Evolutionary conservation across 768 basidiomycete species (phyloP), one percentile per base, ranked within the genome.

Genomic region (Amanita exitialis): DNA sequence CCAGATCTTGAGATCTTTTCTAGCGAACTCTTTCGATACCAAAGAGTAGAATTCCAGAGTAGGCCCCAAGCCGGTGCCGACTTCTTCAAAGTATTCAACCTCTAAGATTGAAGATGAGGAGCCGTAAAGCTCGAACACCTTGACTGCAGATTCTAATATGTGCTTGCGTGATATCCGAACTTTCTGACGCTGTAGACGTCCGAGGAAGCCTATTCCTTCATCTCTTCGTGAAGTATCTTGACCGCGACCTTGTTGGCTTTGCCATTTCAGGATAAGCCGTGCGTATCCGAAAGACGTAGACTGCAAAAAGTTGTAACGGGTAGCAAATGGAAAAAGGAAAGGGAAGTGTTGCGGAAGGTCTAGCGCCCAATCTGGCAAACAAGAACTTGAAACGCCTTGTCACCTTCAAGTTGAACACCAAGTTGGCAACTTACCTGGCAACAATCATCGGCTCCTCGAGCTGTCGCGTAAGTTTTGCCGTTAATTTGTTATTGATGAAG

Each of bases 391-490:
- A 27, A 3, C 16, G 10, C 18, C n/a, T 30, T 32, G n/a, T 30
- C 27, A 42, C 30, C 44, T 23, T 20, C 49, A 6, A 35, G 1
- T 13, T 43, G 6, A 13, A 39, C 6, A 8, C 12, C 15, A 21
- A 32, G 28, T 4, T 41, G 7, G 1, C 28, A 6, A 47, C 63
- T 55, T 58, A 91, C 92, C 91, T 94, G 1, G 95, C 96, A 39
- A 99, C 93, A 56, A 99, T 96, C 92, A 98, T 96, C 0, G 92
- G 90, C 62, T 99, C 96, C 59, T 99, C 96, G 38, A 99, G 66
- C 63, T 98, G 96, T 32, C 96, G 79, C 10, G 91, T 92, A n/a
- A 99, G 76, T 66, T 99, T 99, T 8, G 96, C 96, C 1, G 92
- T 92, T 23, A 99, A 71, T 66, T 99, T 99, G 70, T 96, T 97